phyloP scores from a whole-genome alignment of 164 flowering plant species.

The Hamamelis virginiana region DNA sequence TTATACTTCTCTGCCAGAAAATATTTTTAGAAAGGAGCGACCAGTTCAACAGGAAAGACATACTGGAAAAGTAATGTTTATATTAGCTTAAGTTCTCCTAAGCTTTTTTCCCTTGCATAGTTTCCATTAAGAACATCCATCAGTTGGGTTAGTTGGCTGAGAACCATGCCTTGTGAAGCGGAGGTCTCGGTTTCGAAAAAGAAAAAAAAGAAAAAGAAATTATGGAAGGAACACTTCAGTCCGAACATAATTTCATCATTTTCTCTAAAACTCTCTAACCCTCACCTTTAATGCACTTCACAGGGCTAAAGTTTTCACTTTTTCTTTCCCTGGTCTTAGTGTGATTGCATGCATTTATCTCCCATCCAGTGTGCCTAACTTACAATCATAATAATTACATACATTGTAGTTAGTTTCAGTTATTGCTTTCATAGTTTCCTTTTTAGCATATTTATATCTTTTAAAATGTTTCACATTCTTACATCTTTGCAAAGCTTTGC shows the following conservation, averaged over 20 bases:
- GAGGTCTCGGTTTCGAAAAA: no score
- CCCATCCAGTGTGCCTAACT: neutral
- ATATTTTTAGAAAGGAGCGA: constrained; percentile 39
- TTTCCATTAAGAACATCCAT: neutral
- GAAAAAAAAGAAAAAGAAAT: no score
- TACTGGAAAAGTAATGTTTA: constrained; percentile 42
- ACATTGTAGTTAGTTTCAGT: neutral
- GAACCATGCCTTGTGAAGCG: no score
- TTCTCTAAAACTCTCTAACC: no score
- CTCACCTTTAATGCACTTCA: no score
- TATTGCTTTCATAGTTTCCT: neutral
- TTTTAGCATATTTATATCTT: neutral
- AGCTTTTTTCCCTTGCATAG: neutral
- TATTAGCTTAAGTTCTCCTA: constrained; percentile 14
- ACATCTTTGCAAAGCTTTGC: neutral
- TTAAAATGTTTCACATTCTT: neutral
- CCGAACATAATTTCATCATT: neutral
- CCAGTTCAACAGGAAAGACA: constrained; percentile 20
- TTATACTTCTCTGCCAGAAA: constrained; percentile 61
- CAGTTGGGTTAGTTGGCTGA: no score
- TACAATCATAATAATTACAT: neutral
- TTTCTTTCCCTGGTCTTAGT: neutral
- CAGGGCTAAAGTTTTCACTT: no score
- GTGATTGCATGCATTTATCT: neutral
- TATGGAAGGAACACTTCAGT: neutral